Percentiles rank a stretch among this genome's conserved stretches.
Conservation (phyloP, 1,284 basidiomycete genomes). For the Leccinum cinnamomeum region DNA sequence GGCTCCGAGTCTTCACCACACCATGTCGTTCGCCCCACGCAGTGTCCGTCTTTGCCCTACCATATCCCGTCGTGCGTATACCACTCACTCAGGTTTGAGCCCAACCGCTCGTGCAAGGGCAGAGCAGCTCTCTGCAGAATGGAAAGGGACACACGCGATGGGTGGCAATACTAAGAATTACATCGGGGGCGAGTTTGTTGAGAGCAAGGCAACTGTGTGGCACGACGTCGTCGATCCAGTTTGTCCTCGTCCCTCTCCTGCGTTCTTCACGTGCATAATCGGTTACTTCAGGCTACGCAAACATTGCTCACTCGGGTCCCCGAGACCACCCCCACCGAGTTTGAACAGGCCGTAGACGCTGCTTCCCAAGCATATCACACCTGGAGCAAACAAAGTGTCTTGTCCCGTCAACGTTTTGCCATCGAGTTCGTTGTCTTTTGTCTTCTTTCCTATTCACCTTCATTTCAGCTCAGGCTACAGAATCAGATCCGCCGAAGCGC, state of each 20-base stretch:
- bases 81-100: conserved; percentile 52
- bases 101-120: conserved; percentile 57
- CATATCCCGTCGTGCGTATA: conserved; percentile 39
- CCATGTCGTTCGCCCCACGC: conserved; percentile 37
- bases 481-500: conserved; percentile 77
- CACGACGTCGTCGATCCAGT: conserved; percentile 89
- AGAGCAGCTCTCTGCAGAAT: conserved; percentile 65
- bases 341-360: conserved; percentile 82
- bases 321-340: conserved; percentile 83
- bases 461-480: conserved; percentile 59
- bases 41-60: conserved; percentile 33
- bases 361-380: conserved; percentile 88
- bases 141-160: conserved; percentile 83
- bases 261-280: neutral
- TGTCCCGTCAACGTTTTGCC: conserved; percentile 87
- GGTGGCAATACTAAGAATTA: conserved; percentile 89
- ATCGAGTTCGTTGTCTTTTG: conserved; percentile 65
- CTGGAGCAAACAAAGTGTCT: conserved; percentile 86
- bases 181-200: conserved; percentile 84
- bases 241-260: conserved; percentile 24
- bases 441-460: conserved; percentile 3
- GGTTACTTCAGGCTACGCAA: conserved; percentile 71
- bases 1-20: neutral
- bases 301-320: conserved; percentile 87
- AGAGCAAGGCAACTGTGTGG: conserved; percentile 78